A percentile compares a stretch with the other conserved stretches of the same genome.
phyloP scores from a whole-genome alignment of 116 monocot genomes.

The Zostera marina region DNA sequence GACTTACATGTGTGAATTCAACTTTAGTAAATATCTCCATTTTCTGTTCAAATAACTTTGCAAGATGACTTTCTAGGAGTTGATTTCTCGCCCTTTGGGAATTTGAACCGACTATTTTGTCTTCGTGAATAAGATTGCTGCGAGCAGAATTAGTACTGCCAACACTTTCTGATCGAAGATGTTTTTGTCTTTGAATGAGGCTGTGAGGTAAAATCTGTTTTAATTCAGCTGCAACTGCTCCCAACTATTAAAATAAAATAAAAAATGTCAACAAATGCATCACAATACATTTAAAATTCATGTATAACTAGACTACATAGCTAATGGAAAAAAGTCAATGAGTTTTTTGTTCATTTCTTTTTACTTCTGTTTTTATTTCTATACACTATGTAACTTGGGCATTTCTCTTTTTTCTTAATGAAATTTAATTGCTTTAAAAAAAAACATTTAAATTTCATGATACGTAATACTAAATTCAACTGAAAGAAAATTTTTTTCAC shows the following conservation, averaged over 20 bases:
- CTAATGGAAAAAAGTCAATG: too few species aligned
- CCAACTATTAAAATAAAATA: constrained; percentile 23
- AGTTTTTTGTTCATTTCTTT: too few species aligned
- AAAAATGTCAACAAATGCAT: neutral
- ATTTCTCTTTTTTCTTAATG: too few species aligned
- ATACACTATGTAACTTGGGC: too few species aligned
- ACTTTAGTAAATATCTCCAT: constrained; percentile 98
- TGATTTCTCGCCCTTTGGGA: constrained; percentile 81
- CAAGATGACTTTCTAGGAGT: constrained; percentile 91
- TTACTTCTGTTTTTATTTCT: too few species aligned
- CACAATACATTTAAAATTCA: too few species aligned
- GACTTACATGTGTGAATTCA: constrained; percentile 66
- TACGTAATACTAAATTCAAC: too few species aligned
- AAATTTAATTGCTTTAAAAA: too few species aligned
- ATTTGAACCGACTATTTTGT: constrained; percentile 58
- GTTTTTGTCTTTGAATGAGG: constrained; percentile 38
- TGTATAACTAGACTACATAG: too few species aligned
- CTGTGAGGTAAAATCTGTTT: constrained; percentile 67
- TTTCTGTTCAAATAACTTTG: constrained; percentile 97
- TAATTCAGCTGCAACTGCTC: constrained; percentile 48
- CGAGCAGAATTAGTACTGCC: constrained; percentile 79
- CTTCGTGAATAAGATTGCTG: constrained; percentile 66
- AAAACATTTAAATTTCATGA: too few species aligned
- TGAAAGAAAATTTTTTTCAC: constrained; percentile 1
- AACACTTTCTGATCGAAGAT: constrained; percentile 66